Base-by-base conservation (phyloP, 2,329 filamentous ascomycete species). In the Scleromitrula shiraiana region DNA sequence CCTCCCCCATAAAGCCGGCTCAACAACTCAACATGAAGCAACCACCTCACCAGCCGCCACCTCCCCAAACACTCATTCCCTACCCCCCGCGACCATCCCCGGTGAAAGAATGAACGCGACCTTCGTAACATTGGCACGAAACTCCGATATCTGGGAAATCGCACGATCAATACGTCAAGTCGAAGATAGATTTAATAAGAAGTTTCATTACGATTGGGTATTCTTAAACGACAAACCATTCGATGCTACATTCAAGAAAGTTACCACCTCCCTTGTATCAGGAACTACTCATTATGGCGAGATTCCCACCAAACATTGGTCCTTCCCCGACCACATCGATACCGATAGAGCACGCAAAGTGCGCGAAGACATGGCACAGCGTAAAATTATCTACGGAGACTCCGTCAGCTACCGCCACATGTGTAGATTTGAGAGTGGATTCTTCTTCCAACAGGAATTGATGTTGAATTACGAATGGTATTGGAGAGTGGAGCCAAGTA, bases 381-480 rank as follows among this genome's bases (percentile, higher is more conserved):
- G 83, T 65, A 94, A 96, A 73, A 95, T 98, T 67, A 98, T 98
- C 69, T 98, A 98, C 65, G 93, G 93, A 52, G 93, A 97, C 68
- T 95, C 89, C 9, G 72, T 95, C 70, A 95, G 88, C 71, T 98
- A 98, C 74, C 83, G 93, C 55, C 94, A 98, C 75, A 98, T 98
- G 93, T 98, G 93, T 70, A 88, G 93, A 56, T 98, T 95, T 65
- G 93, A 98, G 70, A 97, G 91, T 7, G 93, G 93, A 32, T 98
- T 98, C 77, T 98, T 98, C 77, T 98, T 97, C 80, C 88, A 85
- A 53, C 93, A 98, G 67, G 78, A 81, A 24, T 72, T 96, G 58
- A 90, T 98, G 87, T 71, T 87, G 67, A 89, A 97, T 66, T 98
- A 95, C 69, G 93, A 98, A 65, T 98, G 88, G 80, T 98, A 98